Conservation (phyloP, 345 rosid species). For the Gossypium bickii region DNA sequence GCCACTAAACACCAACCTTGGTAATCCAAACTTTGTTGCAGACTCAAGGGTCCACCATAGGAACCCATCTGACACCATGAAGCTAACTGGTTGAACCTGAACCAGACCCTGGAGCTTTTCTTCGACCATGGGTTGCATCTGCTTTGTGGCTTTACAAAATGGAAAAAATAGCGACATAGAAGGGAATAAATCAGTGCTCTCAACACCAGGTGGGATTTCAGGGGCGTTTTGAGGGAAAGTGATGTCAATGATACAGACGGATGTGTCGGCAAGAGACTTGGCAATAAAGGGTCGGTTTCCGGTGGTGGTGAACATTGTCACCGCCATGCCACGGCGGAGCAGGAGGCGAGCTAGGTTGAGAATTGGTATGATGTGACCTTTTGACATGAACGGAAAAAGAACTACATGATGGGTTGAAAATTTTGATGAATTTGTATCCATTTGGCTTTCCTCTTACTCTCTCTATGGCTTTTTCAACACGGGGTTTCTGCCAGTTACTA, state of each 20-base stretch:
- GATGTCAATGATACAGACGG: conserved; percentile 37
- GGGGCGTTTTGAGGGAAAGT: conserved; percentile 48
- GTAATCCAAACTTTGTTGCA: conserved; percentile 55
- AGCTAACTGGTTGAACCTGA: conserved; percentile 24
- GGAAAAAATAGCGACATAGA: conserved; percentile 45
- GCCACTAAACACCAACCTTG: conserved; percentile 52
- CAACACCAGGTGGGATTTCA: conserved; percentile 45
- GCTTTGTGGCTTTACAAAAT: conserved; percentile 52
- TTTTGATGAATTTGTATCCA: neutral
- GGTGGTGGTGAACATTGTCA: conserved; percentile 72
- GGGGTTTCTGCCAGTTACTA: no score
- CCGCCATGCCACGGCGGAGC: conserved; percentile 34
- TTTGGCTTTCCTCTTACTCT: neutral
- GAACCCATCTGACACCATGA: conserved; percentile 66
- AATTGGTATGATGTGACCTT: conserved; percentile 80
- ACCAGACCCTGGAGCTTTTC: conserved; percentile 34
- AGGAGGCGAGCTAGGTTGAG: conserved; percentile 61
- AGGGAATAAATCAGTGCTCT: conserved; percentile 71
- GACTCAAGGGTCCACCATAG: conserved; percentile 81
- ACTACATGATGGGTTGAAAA: conserved; percentile 36
- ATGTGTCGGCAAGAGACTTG: conserved; percentile 33
- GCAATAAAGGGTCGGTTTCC: conserved; percentile 53
- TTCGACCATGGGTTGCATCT: conserved; percentile 56
- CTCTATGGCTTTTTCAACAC: neutral
- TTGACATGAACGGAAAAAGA: conserved; percentile 77